Evolutionary conservation across 495 filamentous ascomycete genomes (phyloP).

Genomic region (Aspergillus ostianus): DNA sequence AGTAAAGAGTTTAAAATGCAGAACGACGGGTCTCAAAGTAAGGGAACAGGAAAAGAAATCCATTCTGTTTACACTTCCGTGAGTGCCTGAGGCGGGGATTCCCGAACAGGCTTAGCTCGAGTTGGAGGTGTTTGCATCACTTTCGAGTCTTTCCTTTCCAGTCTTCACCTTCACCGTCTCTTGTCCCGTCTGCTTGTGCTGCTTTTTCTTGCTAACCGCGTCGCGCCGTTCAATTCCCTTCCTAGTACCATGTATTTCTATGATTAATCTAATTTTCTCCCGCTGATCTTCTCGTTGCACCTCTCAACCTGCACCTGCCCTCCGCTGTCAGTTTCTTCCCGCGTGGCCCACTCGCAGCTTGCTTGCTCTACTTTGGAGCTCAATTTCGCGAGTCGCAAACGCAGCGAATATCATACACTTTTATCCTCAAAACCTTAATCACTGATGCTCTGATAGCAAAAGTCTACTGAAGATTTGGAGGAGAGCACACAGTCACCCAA

Average conservation of each 20-base stretch:
- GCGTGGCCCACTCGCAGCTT: neutral
- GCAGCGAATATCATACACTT: neutral
- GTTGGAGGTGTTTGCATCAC: neutral
- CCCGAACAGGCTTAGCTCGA: neutral
- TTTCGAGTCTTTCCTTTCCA: neutral
- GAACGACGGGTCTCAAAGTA: neutral
- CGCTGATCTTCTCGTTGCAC: neutral
- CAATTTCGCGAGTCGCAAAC: neutral
- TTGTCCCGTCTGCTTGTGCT: neutral
- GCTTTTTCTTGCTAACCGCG: no score
- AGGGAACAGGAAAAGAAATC: neutral
- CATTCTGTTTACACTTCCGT: neutral
- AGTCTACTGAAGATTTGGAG: neutral
- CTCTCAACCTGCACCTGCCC: neutral
- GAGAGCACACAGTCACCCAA: slow-evolving; percentile 3
- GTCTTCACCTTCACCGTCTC: neutral
- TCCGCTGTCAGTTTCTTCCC: neutral
- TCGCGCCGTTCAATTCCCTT: neutral
- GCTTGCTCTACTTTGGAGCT: neutral
- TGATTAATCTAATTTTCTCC: neutral
- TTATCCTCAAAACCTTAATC: neutral
- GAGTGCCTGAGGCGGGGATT: neutral
- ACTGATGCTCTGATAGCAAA: neutral
- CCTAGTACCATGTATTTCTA: neutral
- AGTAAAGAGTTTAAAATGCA: neutral